Percentiles rank a stretch among this genome's conserved stretches.
Evolutionary conservation across 1,284 basidiomycete genomes (phyloP).

Genomic region (Ceratobasidium sp.): DNA sequence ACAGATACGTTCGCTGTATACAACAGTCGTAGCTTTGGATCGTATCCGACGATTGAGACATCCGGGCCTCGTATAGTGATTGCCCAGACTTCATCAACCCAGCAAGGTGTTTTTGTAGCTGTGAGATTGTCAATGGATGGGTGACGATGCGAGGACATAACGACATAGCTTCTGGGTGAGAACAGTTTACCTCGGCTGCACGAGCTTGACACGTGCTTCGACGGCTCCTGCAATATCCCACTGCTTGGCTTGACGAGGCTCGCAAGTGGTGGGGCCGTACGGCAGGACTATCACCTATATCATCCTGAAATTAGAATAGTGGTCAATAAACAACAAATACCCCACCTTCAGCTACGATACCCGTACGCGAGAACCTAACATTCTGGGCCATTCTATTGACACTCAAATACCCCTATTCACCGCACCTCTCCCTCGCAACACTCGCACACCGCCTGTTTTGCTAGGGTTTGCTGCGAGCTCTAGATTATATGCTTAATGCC

Average conservation of each 20-base stretch:
- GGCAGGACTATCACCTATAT: conserved; percentile 15
- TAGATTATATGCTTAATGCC: too few relatives aligned
- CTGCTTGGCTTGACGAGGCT: conserved; percentile 2
- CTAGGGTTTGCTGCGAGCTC: too few relatives aligned
- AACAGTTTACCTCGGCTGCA: conserved; percentile 22
- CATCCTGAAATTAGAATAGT: neutral
- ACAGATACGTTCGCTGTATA: conserved; percentile 14
- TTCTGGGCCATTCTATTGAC: conserved; percentile 25
- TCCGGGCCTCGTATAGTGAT: conserved; percentile 28
- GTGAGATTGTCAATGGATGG: neutral
- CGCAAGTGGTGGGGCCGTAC: conserved; percentile 8
- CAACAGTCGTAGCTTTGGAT: conserved; percentile 21
- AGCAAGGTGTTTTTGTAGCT: conserved; percentile 19
- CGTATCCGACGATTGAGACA: conserved; percentile 14
- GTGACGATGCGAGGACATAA: neutral
- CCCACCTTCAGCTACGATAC: conserved; percentile 29
- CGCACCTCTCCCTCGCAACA: conserved; percentile 30
- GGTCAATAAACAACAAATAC: neutral
- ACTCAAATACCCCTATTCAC: conserved; percentile 30
- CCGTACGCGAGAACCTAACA: conserved; percentile 28
- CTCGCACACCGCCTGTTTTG: conserved; percentile 23
- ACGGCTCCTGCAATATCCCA: neutral
- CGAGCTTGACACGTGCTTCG: conserved; percentile 19
- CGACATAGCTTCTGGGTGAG: neutral
- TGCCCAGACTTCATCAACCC: conserved; percentile 19